Base-by-base conservation (phyloP, 306 rosid species). In the Lupinus albus region DNA sequence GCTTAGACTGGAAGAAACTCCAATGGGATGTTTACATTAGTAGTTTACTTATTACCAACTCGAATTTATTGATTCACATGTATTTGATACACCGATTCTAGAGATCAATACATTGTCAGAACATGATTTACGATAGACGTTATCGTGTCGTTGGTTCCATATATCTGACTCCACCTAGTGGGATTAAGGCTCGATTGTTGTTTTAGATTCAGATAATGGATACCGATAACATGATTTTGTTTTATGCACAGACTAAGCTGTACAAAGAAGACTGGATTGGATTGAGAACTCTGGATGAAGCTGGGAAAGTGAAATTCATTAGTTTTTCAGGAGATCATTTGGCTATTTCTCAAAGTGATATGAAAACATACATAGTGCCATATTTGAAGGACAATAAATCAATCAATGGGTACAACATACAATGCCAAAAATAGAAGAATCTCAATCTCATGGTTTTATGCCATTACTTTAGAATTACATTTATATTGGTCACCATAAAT, bases 191-290 rank as follows among this genome's bases (percentile, higher is more conserved):
- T n/a, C n/a, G n/a, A n/a, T 55, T 44, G 25, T 14, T 25, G n/a
- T 64, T 45, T 48, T 45, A 48, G 58, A 7, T 20, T 8, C 49
- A 21, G 12, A 35, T 33, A 61, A 64, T 64, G 64, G 48, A 65
- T 56, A 41, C 63, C 30, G 39, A 36, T 53, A 21, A 10, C 20
- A 70, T 58, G 51, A 25, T 25, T 25, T 25, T 52, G 38, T 68
- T 5, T 74, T 41, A 14, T 64, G 66, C 79, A 82, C 38, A 33
- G 86, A 82, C 86, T 36, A 50, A 67, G 73, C 81, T 79, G 11
- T 82, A 82, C 49, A 72, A 16, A 38, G 84, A 82, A 63, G 84
- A 82, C 36, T 82, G 81, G 83, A 76, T 82, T 64, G 84, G 86
- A 14, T 57, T 82, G 57, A 72, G 53, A 73, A 61, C 57, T 35